Evolutionary conservation across 2,329 filamentous ascomycete genomes (phyloP).

Genomic region (Ophiostoma populinum): DNA sequence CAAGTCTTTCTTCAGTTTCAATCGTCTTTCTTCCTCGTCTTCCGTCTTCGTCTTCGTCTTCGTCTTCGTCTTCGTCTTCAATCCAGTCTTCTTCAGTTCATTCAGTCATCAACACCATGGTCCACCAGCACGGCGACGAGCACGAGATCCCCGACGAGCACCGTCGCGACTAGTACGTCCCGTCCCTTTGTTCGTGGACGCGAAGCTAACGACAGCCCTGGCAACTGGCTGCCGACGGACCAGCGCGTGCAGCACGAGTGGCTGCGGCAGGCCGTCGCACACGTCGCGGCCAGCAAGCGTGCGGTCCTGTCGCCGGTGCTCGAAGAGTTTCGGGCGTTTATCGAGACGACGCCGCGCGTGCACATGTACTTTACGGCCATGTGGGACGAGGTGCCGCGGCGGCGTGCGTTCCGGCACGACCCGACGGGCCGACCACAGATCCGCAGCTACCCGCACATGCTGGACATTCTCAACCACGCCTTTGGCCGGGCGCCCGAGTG

Average conservation of each 20-base stretch:
- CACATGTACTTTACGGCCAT: conserved; percentile 51
- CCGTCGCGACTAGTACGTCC: conserved; percentile 26
- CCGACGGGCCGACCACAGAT: conserved; percentile 46
- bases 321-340: conserved; percentile 46
- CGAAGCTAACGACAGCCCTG: conserved; percentile 21
- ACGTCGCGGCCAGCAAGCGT: conserved; percentile 22
- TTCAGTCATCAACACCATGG: conserved; percentile 17
- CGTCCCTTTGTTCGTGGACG: not conserved
- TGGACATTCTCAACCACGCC: conserved; percentile 46
- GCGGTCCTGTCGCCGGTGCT: conserved; percentile 40
- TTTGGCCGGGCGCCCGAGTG: conserved; percentile 32
- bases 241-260: conserved; percentile 44
- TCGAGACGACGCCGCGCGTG: conserved; percentile 44
- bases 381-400: conserved; percentile 49
- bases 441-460: conserved; percentile 48
- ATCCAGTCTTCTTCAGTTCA: no score
- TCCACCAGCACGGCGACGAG: conserved; percentile 31
- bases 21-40: no score
- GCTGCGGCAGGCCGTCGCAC: conserved; percentile 37
- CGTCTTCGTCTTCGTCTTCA: no score
- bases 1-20: no score
- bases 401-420: conserved; percentile 41
- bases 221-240: conserved; percentile 47
- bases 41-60: no score
- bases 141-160: conserved; percentile 32